phyloP scores from a whole-genome alignment of 1,284 basidiomycete species.

The Calocybe gambosa region DNA sequence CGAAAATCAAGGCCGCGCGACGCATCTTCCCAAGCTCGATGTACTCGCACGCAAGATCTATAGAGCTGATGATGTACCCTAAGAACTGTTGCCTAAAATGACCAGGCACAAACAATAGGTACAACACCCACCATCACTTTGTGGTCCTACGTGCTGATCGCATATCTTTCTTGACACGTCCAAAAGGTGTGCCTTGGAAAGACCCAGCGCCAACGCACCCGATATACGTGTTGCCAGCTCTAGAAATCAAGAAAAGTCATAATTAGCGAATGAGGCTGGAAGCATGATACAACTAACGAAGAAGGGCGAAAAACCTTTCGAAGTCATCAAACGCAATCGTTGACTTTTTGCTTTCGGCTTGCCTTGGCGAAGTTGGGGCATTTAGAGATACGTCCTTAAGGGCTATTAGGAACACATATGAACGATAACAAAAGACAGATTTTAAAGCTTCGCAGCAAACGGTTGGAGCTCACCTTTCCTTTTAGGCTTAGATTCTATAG shows the following conservation, averaged over 20 bases:
- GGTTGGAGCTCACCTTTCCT: constrained; percentile 33
- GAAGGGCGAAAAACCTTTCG: constrained; percentile 38
- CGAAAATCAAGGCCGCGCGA: constrained; percentile 61
- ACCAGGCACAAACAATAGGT: no score
- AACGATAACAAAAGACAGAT: no score
- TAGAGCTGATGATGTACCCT: constrained; percentile 65
- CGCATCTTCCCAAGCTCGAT: constrained; percentile 67
- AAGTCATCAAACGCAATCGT: constrained; percentile 42
- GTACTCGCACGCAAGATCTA: constrained; percentile 74
- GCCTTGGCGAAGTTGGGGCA: constrained; percentile 26
- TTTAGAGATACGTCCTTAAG: constrained; percentile 31
- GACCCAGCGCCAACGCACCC: constrained; percentile 49
- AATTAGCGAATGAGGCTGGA: not conserved
- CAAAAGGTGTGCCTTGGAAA: constrained; percentile 52
- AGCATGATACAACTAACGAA: constrained; percentile 37
- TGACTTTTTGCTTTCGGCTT: constrained; percentile 17
- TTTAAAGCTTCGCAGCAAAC: not conserved
- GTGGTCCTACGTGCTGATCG: constrained; percentile 32
- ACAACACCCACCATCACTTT: constrained; percentile 48
- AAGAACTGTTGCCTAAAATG: constrained; percentile 1
- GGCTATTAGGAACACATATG: constrained; percentile 19
- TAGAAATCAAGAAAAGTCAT: constrained; percentile 22
- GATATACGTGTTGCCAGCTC: constrained; percentile 62
- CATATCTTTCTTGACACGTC: constrained; percentile 41
- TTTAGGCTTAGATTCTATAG: constrained; percentile 35